Conservation (phyloP, 257 asterid genomes). For the Sherardia arvensis region DNA sequence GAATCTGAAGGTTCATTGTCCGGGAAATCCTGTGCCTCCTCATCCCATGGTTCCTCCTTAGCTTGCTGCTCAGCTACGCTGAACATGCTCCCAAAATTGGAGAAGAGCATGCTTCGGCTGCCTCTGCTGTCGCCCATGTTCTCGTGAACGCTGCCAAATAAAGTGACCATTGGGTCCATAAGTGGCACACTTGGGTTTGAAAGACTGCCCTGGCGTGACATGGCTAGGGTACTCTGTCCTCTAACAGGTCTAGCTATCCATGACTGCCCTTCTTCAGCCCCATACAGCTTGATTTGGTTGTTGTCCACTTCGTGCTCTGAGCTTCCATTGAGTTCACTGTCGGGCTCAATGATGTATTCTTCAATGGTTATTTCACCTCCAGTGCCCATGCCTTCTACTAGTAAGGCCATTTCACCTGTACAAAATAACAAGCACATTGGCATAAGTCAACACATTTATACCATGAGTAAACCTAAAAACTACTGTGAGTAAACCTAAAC, state of each 20-base stretch:
- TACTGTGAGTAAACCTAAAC: neutral
- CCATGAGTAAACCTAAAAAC: neutral
- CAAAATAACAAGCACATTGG: slow-evolving; percentile 3
- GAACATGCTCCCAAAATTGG: slow-evolving; percentile 81
- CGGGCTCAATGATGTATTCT: slow-evolving; percentile 77
- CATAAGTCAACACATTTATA: neutral
- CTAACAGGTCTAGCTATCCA: slow-evolving; percentile 84
- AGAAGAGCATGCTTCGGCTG: slow-evolving; percentile 74
- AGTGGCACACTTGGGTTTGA: slow-evolving; percentile 38
- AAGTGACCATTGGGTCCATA: slow-evolving; percentile 83
- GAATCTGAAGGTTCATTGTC: slow-evolving; percentile 39
- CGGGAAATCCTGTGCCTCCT: slow-evolving; percentile 46
- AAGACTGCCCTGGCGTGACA: slow-evolving; percentile 76
- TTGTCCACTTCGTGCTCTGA: slow-evolving; percentile 51
- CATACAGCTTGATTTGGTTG: slow-evolving; percentile 64
- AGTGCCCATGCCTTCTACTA: slow-evolving; percentile 65
- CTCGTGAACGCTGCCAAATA: slow-evolving; percentile 89
- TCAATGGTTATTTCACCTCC: slow-evolving; percentile 91
- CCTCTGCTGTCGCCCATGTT: slow-evolving; percentile 65
- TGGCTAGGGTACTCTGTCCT: slow-evolving; percentile 63
- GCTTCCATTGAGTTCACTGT: slow-evolving; percentile 42
- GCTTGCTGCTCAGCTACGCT: slow-evolving; percentile 40
- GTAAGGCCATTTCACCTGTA: slow-evolving; percentile 92
- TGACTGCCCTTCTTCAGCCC: slow-evolving; percentile 92
- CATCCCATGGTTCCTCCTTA: slow-evolving; percentile 65